Base-by-base conservation (phyloP, 495 filamentous ascomycete species). In the Terfezia claveryi region DNA sequence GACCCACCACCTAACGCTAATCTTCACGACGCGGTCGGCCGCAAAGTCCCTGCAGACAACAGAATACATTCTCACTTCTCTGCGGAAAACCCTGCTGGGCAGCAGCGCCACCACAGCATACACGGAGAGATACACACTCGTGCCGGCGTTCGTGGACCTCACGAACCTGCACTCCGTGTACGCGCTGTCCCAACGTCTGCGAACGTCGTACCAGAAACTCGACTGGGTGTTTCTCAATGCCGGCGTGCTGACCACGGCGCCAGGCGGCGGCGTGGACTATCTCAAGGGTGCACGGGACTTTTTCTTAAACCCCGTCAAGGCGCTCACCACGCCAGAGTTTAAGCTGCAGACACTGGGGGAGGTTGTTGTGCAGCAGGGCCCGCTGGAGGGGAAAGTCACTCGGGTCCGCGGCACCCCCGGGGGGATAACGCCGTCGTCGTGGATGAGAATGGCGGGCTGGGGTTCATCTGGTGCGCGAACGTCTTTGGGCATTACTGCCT, bases 401-500 rank as follows among this genome's bases (percentile, higher is more conserved):
- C 27, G 27, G 4, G 27, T 32, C 27, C 27, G 4, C 7, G 27
- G 27, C 4, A 9, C 41, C 41, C 41, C 4, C 14, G 27, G 27
- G 27, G 7, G 27, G 27, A 32, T 32, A 32, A 32, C 4, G 10
- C 38, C 10, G 38, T 11, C 1, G 41, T 46, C 41, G 17, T 20
- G 14, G 41, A 14, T 4, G 12, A 14, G 8, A 51, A 52, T 14
- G 49, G 54, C 23, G 23, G 58, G 1, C 68, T 96, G 0, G 92
- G 87, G 3, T 70, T 80, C 53, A 76, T 95, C 8, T 98, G 95
- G 67, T 82, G 80, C 66, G 79, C 87, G 53, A 96, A 96, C 63
- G 76, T 93, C 36, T 94, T 98, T 63, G 91, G 92, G 0, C 91
- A 96, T 68, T 96, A 98, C 66, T 70, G 95, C 59, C 81, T 98